Conservation (phyloP, 129 eudicot species). For the Flaveria brownii region DNA sequence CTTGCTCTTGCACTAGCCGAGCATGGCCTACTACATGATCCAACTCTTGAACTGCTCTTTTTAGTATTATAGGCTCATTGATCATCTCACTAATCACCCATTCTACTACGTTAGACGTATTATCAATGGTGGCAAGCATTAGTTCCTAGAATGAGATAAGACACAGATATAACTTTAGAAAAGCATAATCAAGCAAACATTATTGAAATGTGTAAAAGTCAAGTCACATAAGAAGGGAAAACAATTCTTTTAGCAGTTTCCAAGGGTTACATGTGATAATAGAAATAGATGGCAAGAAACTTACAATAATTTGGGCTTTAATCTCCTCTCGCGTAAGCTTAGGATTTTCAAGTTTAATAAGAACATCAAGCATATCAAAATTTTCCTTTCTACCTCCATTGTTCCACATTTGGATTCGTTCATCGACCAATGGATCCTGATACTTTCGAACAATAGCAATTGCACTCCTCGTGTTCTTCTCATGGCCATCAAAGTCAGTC, state of each 20-base stretch:
- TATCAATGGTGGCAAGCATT: slow-evolving; percentile 26
- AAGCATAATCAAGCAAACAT: background rate
- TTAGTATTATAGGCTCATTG: slow-evolving; percentile 6
- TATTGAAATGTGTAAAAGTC: too few relatives aligned
- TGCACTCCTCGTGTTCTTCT: slow-evolving; percentile 8
- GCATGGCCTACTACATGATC: slow-evolving; percentile 27
- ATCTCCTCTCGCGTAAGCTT: slow-evolving; percentile 23
- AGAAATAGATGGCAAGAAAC: background rate
- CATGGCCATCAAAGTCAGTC: slow-evolving; percentile 36
- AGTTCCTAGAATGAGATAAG: background rate
- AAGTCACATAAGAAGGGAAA: too few relatives aligned
- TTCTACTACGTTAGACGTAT: slow-evolving; percentile 24
- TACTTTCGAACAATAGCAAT: slow-evolving; percentile 14
- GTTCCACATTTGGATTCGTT: slow-evolving; percentile 25
- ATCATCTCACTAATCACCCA: slow-evolving; percentile 25
- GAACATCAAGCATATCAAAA: slow-evolving; percentile 29
- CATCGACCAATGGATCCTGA: slow-evolving; percentile 27
- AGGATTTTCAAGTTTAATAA: slow-evolving; percentile 25
- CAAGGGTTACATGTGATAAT: background rate
- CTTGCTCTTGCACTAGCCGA: slow-evolving; percentile 25
- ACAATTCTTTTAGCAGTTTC: too few relatives aligned
- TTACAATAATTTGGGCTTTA: slow-evolving; percentile 22
- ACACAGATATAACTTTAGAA: background rate
- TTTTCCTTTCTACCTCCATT: slow-evolving; percentile 14
- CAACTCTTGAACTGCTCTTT: background rate